Conservation (phyloP, 1,284 basidiomycete species). For the Peniophora sp. region DNA sequence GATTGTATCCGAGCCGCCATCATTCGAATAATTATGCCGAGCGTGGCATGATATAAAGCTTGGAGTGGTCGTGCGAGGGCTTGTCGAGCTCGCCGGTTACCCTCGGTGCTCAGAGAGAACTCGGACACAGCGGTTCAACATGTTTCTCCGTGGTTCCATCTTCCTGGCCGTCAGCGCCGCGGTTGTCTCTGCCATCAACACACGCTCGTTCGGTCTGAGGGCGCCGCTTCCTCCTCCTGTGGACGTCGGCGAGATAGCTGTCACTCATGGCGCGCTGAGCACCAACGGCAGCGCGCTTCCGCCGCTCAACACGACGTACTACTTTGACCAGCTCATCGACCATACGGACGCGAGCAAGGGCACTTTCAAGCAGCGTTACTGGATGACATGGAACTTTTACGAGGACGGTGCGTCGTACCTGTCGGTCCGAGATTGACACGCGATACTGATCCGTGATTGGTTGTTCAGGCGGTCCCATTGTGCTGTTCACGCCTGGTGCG, state of each 20-base stretch:
- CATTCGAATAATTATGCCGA: too few species aligned
- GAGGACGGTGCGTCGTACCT: conserved; percentile 30
- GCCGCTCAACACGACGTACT: conserved; percentile 37
- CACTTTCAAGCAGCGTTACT: conserved; percentile 72
- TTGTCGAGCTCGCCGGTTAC: too few species aligned
- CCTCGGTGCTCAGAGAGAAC: too few species aligned
- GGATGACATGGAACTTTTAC: conserved; percentile 59
- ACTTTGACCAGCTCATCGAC: conserved; percentile 67
- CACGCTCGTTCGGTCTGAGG: too few species aligned
- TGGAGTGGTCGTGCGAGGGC: too few species aligned
- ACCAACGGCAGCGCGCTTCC: conserved; percentile 1
- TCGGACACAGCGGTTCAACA: too few species aligned
- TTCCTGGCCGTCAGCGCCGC: too few species aligned
- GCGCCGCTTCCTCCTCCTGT: not conserved
- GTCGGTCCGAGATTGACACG: not conserved
- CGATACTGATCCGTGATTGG: not conserved
- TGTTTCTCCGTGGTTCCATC: too few species aligned
- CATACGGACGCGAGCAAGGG: conserved; percentile 62
- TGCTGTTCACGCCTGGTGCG: conserved; percentile 49
- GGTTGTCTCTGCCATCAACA: too few species aligned
- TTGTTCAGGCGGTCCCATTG: conserved; percentile 55
- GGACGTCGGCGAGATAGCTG: not conserved
- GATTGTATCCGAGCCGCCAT: too few species aligned
- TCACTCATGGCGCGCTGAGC: not conserved
- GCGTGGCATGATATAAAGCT: too few species aligned